phyloP scores from a whole-genome alignment of 768 basidiomycete species.

The Mycena vitilis region DNA sequence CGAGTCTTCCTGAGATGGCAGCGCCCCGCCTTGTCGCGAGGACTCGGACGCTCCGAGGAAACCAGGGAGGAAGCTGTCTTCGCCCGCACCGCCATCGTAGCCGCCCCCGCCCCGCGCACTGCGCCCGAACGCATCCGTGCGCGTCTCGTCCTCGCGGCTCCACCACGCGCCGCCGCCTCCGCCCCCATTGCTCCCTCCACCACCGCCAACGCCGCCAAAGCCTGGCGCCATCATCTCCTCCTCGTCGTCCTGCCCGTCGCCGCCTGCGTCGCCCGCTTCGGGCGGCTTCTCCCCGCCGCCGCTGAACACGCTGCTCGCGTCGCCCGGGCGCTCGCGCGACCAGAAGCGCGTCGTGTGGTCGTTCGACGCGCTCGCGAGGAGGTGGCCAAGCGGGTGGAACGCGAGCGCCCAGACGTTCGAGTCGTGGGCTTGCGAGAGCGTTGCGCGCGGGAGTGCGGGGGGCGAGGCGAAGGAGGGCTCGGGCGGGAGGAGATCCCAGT shows the following conservation, averaged over 20 bases:
- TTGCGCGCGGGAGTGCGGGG: slow-evolving; percentile 74
- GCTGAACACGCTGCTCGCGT: slow-evolving; percentile 79
- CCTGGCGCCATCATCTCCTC: slow-evolving; percentile 83
- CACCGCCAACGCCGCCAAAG: slow-evolving; percentile 56
- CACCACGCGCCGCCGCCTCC: slow-evolving; percentile 40
- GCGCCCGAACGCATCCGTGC: slow-evolving; percentile 36
- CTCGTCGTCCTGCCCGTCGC: slow-evolving; percentile 74
- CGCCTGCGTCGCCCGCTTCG: slow-evolving; percentile 60
- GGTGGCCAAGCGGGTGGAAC: slow-evolving; percentile 95
- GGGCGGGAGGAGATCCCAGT: slow-evolving; percentile 90
- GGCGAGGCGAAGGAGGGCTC: slow-evolving; percentile 59
- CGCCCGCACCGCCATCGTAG: slow-evolving; percentile 44
- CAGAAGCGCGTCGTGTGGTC: slow-evolving; percentile 99
- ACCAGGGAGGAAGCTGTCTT: slow-evolving; percentile 77
- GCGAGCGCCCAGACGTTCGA: slow-evolving; percentile 96
- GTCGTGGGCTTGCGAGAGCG: slow-evolving; percentile 96
- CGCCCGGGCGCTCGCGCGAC: slow-evolving; percentile 92
- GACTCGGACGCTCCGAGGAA: slow-evolving; percentile 54
- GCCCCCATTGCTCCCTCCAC: background rate
- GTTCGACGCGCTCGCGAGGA: slow-evolving; percentile 94
- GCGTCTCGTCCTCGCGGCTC: slow-evolving; percentile 37
- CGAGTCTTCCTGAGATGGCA: slow-evolving; percentile 39
- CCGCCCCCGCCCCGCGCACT: slow-evolving; percentile 24
- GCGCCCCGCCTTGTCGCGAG: slow-evolving; percentile 47
- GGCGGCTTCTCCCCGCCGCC: slow-evolving; percentile 90